Base-by-base conservation (phyloP, 306 rosid species). In the Medicago lupulina region DNA sequence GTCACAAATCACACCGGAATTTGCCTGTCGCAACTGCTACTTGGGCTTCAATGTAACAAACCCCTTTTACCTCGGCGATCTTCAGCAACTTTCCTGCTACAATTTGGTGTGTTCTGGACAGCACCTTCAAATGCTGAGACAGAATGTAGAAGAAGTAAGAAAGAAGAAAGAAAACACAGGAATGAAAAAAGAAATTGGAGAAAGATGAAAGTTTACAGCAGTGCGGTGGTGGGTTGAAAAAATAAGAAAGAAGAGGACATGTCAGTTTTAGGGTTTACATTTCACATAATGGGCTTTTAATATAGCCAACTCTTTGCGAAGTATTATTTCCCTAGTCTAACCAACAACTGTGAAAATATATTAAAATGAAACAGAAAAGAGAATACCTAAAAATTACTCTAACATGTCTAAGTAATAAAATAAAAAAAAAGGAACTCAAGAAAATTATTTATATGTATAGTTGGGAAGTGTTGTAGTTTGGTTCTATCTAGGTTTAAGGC, bases 381-480 rank as follows among this genome's bases (percentile, higher is more conserved):
- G 34, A 28, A 23, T 58, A 58, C 16, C 36, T 58, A 58, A 10
- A 57, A 21, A 21, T 57, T 4, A 60, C 66, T 28, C 6, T 9
- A 60, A 60, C 18, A 7, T 13, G 66, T 60, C 66, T 60, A 60
- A 59, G 28, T 28, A 28, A 28, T 28, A 28, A 28, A 28, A 31
- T 14, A 61, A 2, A 60, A 61, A 5, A 5, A 14, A 7, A 28
- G 7, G 67, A 61, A 61, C 43, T 14, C 43, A 31, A 58, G 67
- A 31, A 34, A 31, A 31, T 31, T 7, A 15, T 61, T 61, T 61
- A 61, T n/a, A 61, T 61, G 44, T 34, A 61, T 61, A 7, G 5
- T 54, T 66, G 55, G 47, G n/a, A 74, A 18, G 64, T 28, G 51
- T 77, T 28, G 51, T 77, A 67, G n/a, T 81, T 64, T 39, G 47